Base-by-base conservation (phyloP, 2,329 filamentous ascomycete genomes). In the Aspergillus niger region DNA sequence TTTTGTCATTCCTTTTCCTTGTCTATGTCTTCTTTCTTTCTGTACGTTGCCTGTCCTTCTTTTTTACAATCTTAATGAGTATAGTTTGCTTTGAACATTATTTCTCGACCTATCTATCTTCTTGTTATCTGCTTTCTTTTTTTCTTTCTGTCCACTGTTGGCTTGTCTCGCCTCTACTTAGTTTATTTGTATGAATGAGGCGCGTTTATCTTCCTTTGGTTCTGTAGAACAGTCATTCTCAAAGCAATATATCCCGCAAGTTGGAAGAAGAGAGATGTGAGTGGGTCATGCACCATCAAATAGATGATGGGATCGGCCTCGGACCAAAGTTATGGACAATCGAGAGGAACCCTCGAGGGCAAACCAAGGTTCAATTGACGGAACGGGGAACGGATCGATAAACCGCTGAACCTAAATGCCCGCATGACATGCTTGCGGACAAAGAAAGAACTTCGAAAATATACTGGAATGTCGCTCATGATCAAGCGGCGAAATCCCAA, bases 361-460 rank as follows among this genome's bases (percentile, higher is more conserved):
- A 54, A 58, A 49, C 63, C 57, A 64, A 57, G 59, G 56, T 59
- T 59, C 58, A 68, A 63, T 63, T 66, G 59, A 64, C 61, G 65
- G 65, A 44, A 67, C 62, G 61, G 65, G 69, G 63, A 72, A 63
- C 70, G 70, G 71, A 70, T 73, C 68, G 67, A 72, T 65, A 65
- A 68, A 73, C 67, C 70, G 70, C 70, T 69, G 67, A 74, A 72
- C 70, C 64, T 73, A 72, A 72, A 67, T 44, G 67, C 57, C 63
- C 71, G 65, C 69, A 74, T 73, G 71, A 73, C 68, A 72, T 70
- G 59, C 66, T 61, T 65, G 63, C 60, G 65, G 63, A 62, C 61
- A 59, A 58, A 60, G 55, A 44, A 57, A 62, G 22, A 60, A 57
- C 54, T 63, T 59, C 43, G 58, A 50, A 57, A 57, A 54, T 59